These are phyloP conservation scores for Phytophthora sansomeana DNA, from an alignment of 352 stramenopile genomes.

Conservation along the genomic window DNA sequence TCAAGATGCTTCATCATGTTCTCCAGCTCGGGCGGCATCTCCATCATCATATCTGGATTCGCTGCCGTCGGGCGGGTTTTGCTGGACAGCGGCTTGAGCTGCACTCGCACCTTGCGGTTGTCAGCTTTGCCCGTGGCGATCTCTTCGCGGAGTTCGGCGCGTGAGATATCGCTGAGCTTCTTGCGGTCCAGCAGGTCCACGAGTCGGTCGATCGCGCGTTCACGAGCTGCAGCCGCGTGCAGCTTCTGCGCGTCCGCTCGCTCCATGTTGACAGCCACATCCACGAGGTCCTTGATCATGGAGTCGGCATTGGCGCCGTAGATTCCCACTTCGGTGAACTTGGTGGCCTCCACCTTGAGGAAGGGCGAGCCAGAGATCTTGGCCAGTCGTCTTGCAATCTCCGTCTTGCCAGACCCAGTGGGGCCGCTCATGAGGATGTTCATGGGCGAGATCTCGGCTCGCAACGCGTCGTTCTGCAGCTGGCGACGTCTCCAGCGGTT, in stretches of 20 bases:
- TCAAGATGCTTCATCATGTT: conserved; percentile 86
- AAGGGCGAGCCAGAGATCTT: conserved; percentile 98
- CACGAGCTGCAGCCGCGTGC: conserved; percentile 85
- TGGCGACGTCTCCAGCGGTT: conserved; percentile 97
- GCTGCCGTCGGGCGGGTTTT: conserved; percentile 33
- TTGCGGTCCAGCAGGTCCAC: conserved; percentile 72
- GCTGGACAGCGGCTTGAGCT: conserved; percentile 53
- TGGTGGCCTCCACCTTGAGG: conserved; percentile 98
- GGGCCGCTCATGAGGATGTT: conserved; percentile 99
- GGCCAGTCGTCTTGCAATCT: conserved; percentile 97
- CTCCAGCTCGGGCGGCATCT: conserved; percentile 82
- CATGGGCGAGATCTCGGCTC: conserved; percentile 95
- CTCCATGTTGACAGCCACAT: conserved; percentile 95
- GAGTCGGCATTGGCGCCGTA: conserved; percentile 98
- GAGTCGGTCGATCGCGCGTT: conserved; percentile 92
- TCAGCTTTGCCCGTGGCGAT: conserved; percentile 64
- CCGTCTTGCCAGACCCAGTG: conserved; percentile 98
- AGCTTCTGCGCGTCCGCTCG: conserved; percentile 78
- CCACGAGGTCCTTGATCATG: conserved; percentile 98
- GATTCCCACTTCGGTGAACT: conserved; percentile 99
- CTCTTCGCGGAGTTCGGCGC: conserved; percentile 63
- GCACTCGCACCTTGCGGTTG: conserved; percentile 59
- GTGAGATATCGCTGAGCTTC: conserved; percentile 54
- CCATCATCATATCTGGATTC: conserved; percentile 79
- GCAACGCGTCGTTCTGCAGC: conserved; percentile 86